Evolutionary conservation across 2,329 filamentous ascomycete species (phyloP), one percentile per base, ranked within the genome.

Genomic region (Nothophaeocryptopus gaeumannii): DNA sequence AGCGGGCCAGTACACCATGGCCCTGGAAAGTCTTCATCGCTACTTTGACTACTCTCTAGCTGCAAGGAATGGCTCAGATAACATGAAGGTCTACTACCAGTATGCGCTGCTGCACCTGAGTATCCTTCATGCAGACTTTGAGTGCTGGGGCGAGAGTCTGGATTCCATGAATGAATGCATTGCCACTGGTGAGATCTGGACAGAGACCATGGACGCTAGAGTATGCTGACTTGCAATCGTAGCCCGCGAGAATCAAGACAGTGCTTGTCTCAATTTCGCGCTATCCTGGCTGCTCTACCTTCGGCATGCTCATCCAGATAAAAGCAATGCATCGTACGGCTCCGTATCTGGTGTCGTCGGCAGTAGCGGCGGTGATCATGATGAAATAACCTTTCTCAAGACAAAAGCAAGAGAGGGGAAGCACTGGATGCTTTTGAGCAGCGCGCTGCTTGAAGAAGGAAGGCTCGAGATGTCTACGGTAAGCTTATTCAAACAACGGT

Each of bases 271-370:
- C 49, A 97, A 96, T 68, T 97, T 95, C 70, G 88, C 90, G 30
- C 80, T 99, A 54, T 95, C 90, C 64, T 99, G 93, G 93, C 77
- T 97, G 2, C 95, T 95, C 63, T 89, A 96, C 65, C 95, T 96
- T 61, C 87, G 86, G n/a, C 88, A 89, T 63, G 83, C 88, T 0
- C 90, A 92, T 88, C 90, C 0, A 78, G 82, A 55, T 14, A 60
- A 55, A 38, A 52, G 51, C 12, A 37, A n/a, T 5, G 50, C 56
- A 20, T 53, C 53, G 1, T 63, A 58, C 31, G 51, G 50, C 5
- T 58, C 52, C n/a, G 51, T 62, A 1, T 53, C 58, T 1, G 59
- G 60, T n/a, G 50, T 63, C 14, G 53, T 59, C 10, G 63, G 63
- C 15, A 59, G 53, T 11, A 55, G 53, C 15, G 54, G 51, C 10